Evolutionary conservation across 1,284 basidiomycete genomes (phyloP), one percentile per base, ranked within the genome.

Genomic region (Ceratobasidium sp.): DNA sequence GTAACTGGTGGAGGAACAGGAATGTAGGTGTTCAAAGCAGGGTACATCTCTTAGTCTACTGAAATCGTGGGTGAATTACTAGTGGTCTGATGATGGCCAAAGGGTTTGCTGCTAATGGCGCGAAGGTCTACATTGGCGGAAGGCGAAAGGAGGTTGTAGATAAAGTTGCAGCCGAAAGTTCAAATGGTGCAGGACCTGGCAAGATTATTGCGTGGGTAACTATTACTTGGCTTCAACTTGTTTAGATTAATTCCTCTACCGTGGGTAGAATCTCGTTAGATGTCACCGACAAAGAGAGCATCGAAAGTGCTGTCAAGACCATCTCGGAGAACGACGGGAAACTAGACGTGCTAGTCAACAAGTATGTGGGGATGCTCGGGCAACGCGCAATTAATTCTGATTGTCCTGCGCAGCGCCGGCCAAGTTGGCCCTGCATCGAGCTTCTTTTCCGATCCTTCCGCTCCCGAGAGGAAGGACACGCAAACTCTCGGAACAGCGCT

Each of bases 1-100:
- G 90, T 94, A 41, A 92, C 93, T 0, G 93, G 93, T 54, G 93
- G 93, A 5, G 93, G 91, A 29, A 93, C 91, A 0, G 93, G 93
- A 1, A 94, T 95, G 76, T 77, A 69, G 90, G 76, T 41, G 29
- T 33, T 56, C 27, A 29, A 29, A 29, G 15, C 22, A 24, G 19
- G 57, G 11, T 36, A 9, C n/a, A 41, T 36, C 8, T 27, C 11
- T 47, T 29, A 14, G 27, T 14, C 60, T 44, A 24, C 19, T 17
- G 44, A 54, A 53, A 47, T 29, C 56, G 66, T 3, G 22, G 36
- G 17, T n/a, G 27, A n/a, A 8, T 75, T 24, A 53, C 54, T 31
- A 79, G 91, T 59, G 86, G 85, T 5, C 82, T 90, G 75, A 91
- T 91, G 89, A 93, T 93, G 74, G 86, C 93, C 5, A 85, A 87